Base-by-base conservation (phyloP, 1,139 yeast species). In the Taiozyma sp. region DNA sequence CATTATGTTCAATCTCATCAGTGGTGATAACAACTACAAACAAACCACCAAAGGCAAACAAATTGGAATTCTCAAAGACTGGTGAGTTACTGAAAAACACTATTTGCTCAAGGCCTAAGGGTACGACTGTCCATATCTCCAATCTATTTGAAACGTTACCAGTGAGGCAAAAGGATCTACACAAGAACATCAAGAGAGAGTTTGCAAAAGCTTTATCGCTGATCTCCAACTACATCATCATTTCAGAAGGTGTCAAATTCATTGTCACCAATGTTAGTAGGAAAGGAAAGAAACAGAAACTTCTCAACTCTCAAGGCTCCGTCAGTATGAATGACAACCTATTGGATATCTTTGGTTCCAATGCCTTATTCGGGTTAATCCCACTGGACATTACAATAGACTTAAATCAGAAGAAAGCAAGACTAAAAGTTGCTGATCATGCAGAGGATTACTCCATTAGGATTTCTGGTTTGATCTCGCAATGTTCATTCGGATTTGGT, bases 401-500 rank as follows among this genome's bases (percentile, higher is more conserved):
- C 49, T 50, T 70, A 47, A 63, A 66, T 30, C 44, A 50, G 5
- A 50, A 50, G 44, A 53, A 52, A 19, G 16, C 56, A 13, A 46
- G 34, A 32, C 27, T 51, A 14, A 48, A 48, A 24, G 39, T 51
- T 10, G 28, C 49, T 8, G 48, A 44, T 27, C 10, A 29, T 14
- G 40, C 44, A 3, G 9, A 52, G 4, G 64, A 60, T 44, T 65
- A 70, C 52, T 50, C 48, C 4, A 67, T 83, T 6, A 53, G 54
- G 8, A 59, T 85, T 0, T 56, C 59, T 4, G 99, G 99, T 0
- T 75, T 69, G 54, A 76, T 92, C 3, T 90, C 97, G 0, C 80
- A 83, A 55, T 81, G 84, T 44, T 83, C 93, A 0, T 84, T 85
- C 67, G 97, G 97, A 0, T 76, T 83, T 63, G 90, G 91, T 0